phyloP scores from a whole-genome alignment of 140 eudicot species.

The Flaveria floridana region DNA sequence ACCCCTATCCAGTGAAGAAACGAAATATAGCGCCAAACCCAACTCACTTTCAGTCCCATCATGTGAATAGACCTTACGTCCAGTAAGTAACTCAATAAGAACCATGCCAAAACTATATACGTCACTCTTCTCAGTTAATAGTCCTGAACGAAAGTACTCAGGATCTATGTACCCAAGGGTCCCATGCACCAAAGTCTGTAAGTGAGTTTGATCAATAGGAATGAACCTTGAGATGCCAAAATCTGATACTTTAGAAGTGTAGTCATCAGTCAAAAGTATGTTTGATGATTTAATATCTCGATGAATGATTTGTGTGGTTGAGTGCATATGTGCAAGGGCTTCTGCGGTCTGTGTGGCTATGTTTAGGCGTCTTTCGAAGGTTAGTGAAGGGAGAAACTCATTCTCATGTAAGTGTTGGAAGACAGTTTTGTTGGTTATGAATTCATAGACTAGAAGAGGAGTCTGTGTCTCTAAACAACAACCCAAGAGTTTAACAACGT shows the following conservation, averaged over 20 bases:
- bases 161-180: slow-evolving; percentile 35
- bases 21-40: slow-evolving; percentile 12
- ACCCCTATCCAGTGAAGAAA: slow-evolving; percentile 4
- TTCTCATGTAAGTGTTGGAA: slow-evolving; percentile 37
- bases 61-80: background rate
- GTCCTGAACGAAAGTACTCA: slow-evolving; percentile 12
- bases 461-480: slow-evolving; percentile 44
- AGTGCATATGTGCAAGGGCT: slow-evolving; percentile 32
- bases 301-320: slow-evolving; percentile 22
- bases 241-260: slow-evolving; percentile 30
- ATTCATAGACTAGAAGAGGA: slow-evolving; percentile 43
- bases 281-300: slow-evolving; percentile 28
- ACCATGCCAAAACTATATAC: slow-evolving; percentile 20
- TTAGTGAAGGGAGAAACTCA: background rate
- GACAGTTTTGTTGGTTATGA: slow-evolving; percentile 39
- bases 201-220: slow-evolving; percentile 25
- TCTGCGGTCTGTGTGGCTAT: slow-evolving; percentile 27
- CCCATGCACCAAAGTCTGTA: slow-evolving; percentile 27
- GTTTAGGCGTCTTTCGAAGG: slow-evolving; percentile 22
- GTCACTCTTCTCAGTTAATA: slow-evolving; percentile 4
- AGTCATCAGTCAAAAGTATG: slow-evolving; percentile 28
- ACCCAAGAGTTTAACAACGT: slow-evolving; percentile 43
- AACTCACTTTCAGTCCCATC: slow-evolving; percentile 12
- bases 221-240: slow-evolving; percentile 32
- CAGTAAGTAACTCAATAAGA: background rate